phyloP scores from a whole-genome alignment of 352 stramenopile species.

The Halophytophthora batemanensis region DNA sequence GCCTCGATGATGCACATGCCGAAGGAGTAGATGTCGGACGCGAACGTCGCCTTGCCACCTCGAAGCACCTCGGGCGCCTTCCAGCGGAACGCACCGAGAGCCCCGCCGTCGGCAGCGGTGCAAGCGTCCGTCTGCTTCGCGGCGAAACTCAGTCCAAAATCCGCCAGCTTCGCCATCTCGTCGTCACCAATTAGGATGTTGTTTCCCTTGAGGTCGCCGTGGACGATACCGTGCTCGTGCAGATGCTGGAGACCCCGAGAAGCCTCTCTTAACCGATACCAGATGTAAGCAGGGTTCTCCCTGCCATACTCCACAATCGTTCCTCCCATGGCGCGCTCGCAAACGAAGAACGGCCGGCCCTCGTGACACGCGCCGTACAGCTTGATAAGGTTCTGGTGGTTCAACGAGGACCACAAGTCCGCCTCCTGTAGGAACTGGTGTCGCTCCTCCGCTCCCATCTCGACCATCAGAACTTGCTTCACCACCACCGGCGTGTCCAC shows the following conservation, averaged over 20 bases:
- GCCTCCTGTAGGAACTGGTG: too few species aligned
- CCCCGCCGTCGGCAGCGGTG: neutral
- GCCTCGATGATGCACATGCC: slow-evolving; percentile 14
- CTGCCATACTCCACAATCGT: neutral
- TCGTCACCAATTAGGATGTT: slow-evolving; percentile 28
- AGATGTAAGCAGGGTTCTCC: slow-evolving; percentile 5
- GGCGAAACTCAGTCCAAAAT: slow-evolving; percentile 21
- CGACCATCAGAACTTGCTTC: slow-evolving; percentile 11
- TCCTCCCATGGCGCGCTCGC: slow-evolving; percentile 5
- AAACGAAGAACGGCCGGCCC: slow-evolving; percentile 16
- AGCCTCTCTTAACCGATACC: slow-evolving; percentile 3
- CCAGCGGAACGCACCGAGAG: too few species aligned
- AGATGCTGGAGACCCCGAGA: slow-evolving; percentile 22
- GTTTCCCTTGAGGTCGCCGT: slow-evolving; percentile 31
- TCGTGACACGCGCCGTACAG: slow-evolving; percentile 25
- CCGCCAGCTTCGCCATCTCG: slow-evolving; percentile 12
- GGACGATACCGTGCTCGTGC: slow-evolving; percentile 18
- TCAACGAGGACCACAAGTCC: slow-evolving; percentile 18
- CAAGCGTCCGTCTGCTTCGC: slow-evolving; percentile 2
- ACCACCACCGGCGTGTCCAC: too few species aligned
- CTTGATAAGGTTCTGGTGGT: slow-evolving; percentile 28
- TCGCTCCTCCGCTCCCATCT: neutral
- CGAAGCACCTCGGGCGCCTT: too few species aligned
- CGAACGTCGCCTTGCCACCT: neutral
- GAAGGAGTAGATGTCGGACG: slow-evolving; percentile 10